Evolutionary conservation across 2,329 filamentous ascomycete genomes (phyloP).

Genomic region (Ambrosiella xylebori): DNA sequence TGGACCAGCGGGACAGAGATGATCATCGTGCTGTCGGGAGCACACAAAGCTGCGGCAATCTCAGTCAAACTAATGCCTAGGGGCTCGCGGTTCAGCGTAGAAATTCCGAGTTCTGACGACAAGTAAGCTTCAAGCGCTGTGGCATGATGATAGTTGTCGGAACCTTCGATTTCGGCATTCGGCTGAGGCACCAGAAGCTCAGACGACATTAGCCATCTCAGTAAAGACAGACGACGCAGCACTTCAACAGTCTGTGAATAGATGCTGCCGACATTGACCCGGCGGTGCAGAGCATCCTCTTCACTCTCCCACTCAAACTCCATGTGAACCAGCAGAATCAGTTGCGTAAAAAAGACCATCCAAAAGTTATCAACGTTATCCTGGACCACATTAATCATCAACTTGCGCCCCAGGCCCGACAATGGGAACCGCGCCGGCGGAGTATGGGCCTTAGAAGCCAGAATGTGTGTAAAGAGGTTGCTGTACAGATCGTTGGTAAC

Average conservation of each 20-base stretch:
- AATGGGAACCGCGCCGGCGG: constrained; percentile 33
- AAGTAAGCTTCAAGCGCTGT: constrained; percentile 35
- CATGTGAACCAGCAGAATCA: constrained; percentile 73
- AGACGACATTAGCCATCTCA: constrained; percentile 49
- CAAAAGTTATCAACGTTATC: constrained; percentile 60
- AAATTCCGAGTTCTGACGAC: constrained; percentile 45
- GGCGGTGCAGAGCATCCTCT: constrained; percentile 43
- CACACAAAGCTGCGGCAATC: constrained; percentile 48
- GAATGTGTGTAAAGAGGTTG: constrained; percentile 25
- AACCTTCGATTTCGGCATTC: constrained; percentile 18
- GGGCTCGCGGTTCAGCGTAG: constrained; percentile 30
- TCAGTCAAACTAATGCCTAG: constrained; percentile 46
- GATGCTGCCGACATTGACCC: constrained; percentile 49
- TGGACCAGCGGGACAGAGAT: constrained; percentile 43
- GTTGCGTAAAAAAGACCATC: constrained; percentile 61
- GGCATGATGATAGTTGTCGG: constrained; percentile 27
- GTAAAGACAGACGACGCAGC: constrained; percentile 56
- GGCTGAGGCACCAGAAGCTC: constrained; percentile 34
- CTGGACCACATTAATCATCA: constrained; percentile 60
- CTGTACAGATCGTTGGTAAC: constrained; percentile 39
- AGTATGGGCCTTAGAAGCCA: constrained; percentile 20
- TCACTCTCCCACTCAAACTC: constrained; percentile 64
- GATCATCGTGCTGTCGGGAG: constrained; percentile 47
- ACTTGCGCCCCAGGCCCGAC: constrained; percentile 59
- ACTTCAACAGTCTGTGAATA: constrained; percentile 54